These are phyloP conservation scores for Apiotrichum veenhuisii DNA, from an alignment of 1,284 basidiomycete species.

Conservation along the genomic window DNA sequence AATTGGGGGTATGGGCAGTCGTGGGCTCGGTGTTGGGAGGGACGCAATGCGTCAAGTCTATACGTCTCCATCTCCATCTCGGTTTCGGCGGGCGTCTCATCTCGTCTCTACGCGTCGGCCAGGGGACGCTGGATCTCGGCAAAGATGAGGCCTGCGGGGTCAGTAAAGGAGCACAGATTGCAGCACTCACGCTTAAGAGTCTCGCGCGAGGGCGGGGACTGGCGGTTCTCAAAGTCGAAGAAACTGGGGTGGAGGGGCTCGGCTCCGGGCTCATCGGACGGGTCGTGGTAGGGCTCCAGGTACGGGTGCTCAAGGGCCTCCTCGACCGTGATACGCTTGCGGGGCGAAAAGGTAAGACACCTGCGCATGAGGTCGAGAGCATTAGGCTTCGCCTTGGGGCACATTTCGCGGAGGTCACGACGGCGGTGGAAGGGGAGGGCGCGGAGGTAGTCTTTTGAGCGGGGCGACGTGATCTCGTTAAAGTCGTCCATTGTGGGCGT, in stretches of 20 bases:
- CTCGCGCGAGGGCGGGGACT: conserved; percentile 53
- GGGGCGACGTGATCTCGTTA: conserved; percentile 65
- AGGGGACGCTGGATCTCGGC: conserved; percentile 48
- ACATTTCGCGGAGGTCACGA: conserved; percentile 68
- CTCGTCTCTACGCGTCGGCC: conserved; percentile 16
- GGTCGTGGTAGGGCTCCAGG: conserved; percentile 86
- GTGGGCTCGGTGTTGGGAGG: not conserved
- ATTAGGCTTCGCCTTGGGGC: conserved; percentile 76
- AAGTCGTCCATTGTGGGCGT: conserved; percentile 61
- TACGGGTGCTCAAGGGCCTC: conserved; percentile 92
- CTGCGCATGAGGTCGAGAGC: conserved; percentile 87
- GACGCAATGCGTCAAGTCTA: not conserved
- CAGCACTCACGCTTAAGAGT: conserved; percentile 50
- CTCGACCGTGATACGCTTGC: conserved; percentile 80
- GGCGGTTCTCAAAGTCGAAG: conserved; percentile 73
- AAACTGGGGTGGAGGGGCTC: conserved; percentile 76
- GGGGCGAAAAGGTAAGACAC: conserved; percentile 85
- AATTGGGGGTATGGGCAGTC: not conserved
- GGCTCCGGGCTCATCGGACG: conserved; percentile 78
- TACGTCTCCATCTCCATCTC: not conserved
- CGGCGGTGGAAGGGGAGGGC: conserved; percentile 88
- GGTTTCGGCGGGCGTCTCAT: not conserved
- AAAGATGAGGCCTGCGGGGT: conserved; percentile 48
- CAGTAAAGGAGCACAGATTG: no score
- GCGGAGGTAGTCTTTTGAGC: conserved; percentile 62